phyloP scores from a whole-genome alignment of 495 filamentous ascomycete genomes.

The Tuber melanosporum region DNA sequence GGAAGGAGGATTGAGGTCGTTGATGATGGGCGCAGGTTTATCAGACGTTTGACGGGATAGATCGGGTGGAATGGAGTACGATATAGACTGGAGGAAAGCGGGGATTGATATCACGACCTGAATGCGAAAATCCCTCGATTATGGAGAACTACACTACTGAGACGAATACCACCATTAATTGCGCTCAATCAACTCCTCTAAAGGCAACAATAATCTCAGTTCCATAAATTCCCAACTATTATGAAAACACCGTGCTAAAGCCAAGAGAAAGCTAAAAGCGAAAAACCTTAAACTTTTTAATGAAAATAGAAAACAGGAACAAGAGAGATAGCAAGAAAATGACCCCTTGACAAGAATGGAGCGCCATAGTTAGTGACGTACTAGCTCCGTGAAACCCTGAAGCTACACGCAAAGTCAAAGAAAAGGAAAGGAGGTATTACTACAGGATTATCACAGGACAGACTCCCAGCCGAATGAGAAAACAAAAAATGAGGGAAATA shows the following conservation, averaged over 20 bases:
- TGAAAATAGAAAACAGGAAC: background rate
- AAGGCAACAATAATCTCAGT: background rate
- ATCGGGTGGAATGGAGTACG: background rate
- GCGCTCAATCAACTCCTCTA: background rate
- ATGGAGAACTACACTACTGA: background rate
- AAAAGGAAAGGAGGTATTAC: conserved; percentile 1
- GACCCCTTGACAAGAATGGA: background rate
- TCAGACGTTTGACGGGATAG: background rate
- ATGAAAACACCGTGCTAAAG: background rate
- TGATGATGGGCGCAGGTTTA: background rate
- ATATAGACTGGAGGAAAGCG: background rate
- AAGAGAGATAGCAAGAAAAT: background rate
- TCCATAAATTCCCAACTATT: background rate
- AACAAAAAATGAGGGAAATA: background rate
- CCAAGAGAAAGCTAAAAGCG: background rate
- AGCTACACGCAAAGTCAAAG: background rate
- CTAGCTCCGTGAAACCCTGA: background rate
- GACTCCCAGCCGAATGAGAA: background rate
- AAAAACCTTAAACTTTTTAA: background rate
- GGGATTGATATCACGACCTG: background rate
- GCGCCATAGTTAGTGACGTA: background rate
- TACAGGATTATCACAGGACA: background rate
- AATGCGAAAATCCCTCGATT: background rate
- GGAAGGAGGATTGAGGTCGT: background rate
- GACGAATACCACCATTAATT: background rate